phyloP scores from a whole-genome alignment of 345 rosid genomes.

The Cardamine resedifolia region DNA sequence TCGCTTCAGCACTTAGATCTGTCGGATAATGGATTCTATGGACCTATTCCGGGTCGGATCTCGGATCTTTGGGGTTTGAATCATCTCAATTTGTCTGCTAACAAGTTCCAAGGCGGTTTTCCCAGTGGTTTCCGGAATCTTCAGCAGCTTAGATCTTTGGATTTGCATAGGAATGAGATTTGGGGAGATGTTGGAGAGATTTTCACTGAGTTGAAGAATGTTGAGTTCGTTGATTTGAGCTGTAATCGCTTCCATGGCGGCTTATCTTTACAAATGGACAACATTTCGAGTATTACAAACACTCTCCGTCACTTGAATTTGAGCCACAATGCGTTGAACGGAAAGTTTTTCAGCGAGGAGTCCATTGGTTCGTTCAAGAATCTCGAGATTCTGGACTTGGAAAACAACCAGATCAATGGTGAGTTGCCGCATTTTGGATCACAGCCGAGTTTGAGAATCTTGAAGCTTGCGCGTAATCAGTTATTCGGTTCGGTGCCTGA shows the following conservation, averaged over 20 bases:
- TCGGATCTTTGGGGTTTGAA: conserved; percentile 66
- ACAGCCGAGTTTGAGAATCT: conserved; percentile 49
- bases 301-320: conserved; percentile 62
- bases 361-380: conserved; percentile 62
- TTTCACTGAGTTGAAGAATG: conserved; percentile 59
- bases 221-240: conserved; percentile 86
- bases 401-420: conserved; percentile 53
- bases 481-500: conserved; percentile 60
- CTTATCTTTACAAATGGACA: conserved; percentile 44
- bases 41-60: conserved; percentile 89
- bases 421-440: conserved; percentile 64
- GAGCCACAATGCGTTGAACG: conserved; percentile 62
- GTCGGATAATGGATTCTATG: conserved; percentile 66
- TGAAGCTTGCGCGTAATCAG: conserved; percentile 65
- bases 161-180: conserved; percentile 60
- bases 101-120: conserved; percentile 68
- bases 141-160: conserved; percentile 74
- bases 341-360: conserved; percentile 52
- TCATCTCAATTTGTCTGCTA: conserved; percentile 65
- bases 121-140: conserved; percentile 65
- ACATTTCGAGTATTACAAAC: conserved; percentile 69
- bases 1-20: conserved; percentile 84
- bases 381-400: conserved; percentile 68
- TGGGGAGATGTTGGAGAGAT: conserved; percentile 61
- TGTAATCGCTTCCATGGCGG: conserved; percentile 61